Base-by-base conservation (phyloP, 2,329 filamentous ascomycete genomes). In the Hymenoscyphus albidus region DNA sequence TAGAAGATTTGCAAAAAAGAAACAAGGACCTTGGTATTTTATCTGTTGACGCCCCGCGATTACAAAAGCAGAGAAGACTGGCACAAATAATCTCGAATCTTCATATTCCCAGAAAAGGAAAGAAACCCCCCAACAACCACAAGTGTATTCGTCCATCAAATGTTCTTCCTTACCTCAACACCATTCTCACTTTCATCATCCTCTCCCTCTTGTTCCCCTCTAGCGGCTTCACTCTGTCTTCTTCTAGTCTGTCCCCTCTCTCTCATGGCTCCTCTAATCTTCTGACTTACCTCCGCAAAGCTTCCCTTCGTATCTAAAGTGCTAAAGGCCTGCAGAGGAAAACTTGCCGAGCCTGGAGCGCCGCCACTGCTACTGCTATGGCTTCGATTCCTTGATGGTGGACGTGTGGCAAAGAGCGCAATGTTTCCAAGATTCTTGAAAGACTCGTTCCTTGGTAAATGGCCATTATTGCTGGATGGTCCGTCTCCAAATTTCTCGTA, bases 361-460 rank as follows among this genome's bases (percentile, higher is more conserved):
- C 86, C 85, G 51, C 87, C 86, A 67, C 83, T 85, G 67, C 88
- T 91, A 76, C 89, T 83, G 71, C 87, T 91, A 32, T 90, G 83
- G 69, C 85, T 88, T 64, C 88, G 84, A 61, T 85, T 61, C n/a
- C 92, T 88, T 61, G 91, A 96, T n/a, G 89, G 84, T 4, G 93
- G 93, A 38, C 91, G 84, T 16, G 92, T 95, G 2, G 93, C 92
- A 79, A 98, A 99, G 78, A 99, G 89, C 67, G 90, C 91, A 70
- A 97, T 89, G 59, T 85, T 87, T 13, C 91, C 90, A 68, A 98
- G 89, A 76, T 98, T 94, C 77, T 89, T 89, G 79, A 97, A 97
- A 0, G 91, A 95, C 78, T 98, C 95, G 79, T 97, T 97, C 66
- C 91, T 88, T 9, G 94, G 93, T 69, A 85, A 71, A 44, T 73